phyloP scores from a whole-genome alignment of 306 rosid genomes.

The Malus asiatica region DNA sequence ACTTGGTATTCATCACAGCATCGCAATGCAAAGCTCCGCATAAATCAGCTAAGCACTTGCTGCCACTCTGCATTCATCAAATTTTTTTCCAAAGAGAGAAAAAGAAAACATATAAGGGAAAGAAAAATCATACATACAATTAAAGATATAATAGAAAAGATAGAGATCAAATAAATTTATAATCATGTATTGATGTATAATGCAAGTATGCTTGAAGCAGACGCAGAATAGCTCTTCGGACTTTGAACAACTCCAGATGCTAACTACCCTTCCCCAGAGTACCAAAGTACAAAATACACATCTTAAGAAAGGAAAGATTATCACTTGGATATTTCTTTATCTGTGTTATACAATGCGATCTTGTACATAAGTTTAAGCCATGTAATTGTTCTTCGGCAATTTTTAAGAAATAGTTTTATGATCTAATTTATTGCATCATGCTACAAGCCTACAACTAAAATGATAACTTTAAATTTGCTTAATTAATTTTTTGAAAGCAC shows the following conservation, averaged over 20 bases:
- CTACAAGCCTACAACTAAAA: neutral
- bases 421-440: neutral
- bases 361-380: neutral
- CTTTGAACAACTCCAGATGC: neutral
- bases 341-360: neutral
- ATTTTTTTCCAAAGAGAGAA: neutral
- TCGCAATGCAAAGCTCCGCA: slow-evolving; percentile 96
- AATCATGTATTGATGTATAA: neutral
- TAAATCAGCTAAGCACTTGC: slow-evolving; percentile 89
- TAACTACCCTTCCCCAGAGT: neutral
- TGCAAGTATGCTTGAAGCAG: neutral
- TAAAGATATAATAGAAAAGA: neutral
- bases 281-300: neutral
- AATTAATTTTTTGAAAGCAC: neutral
- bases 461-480: neutral
- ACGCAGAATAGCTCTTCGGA: neutral
- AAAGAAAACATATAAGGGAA: neutral
- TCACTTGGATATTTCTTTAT: neutral
- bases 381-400: neutral
- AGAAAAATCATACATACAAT: neutral
- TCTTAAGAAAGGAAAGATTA: neutral
- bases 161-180: neutral
- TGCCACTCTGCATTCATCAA: slow-evolving; percentile 49
- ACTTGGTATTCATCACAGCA: slow-evolving; percentile 43
- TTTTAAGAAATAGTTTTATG: neutral